Conservation (phyloP, 2,329 filamentous ascomycete species). For the Neofusicoccum umdonicola region DNA sequence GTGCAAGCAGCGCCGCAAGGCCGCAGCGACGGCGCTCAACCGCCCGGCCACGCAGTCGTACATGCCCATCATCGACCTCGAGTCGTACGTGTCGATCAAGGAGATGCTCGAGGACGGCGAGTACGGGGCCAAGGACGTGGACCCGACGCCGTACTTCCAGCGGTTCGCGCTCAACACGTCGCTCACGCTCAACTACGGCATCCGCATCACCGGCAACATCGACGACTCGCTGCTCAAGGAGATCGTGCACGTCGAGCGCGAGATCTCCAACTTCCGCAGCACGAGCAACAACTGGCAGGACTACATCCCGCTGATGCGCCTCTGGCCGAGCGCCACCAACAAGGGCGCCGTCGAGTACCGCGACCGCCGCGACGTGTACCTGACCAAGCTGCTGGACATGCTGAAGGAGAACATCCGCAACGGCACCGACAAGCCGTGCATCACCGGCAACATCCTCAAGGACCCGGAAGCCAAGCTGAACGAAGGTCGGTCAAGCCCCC, state of each 20-base stretch:
- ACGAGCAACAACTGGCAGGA: constrained; percentile 85
- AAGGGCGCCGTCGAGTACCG: constrained; percentile 63
- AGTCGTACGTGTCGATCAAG: constrained; percentile 68
- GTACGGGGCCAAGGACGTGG: constrained; percentile 61
- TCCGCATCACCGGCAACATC: constrained; percentile 69
- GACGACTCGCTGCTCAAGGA: constrained; percentile 67
- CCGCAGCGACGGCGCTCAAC: constrained; percentile 75
- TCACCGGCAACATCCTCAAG: constrained; percentile 69
- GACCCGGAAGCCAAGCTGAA: constrained; percentile 68
- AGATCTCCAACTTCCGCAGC: constrained; percentile 71
- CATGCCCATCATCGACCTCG: constrained; percentile 79
- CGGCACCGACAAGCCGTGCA: constrained; percentile 66
- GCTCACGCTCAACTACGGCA: constrained; percentile 75
- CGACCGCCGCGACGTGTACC: constrained; percentile 64
- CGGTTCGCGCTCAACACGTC: constrained; percentile 75
- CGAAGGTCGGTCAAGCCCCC: constrained; percentile 47
- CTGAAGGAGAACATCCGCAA: constrained; percentile 61
- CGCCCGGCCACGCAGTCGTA: constrained; percentile 73
- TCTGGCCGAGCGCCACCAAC: constrained; percentile 61
- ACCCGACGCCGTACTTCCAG: constrained; percentile 72
- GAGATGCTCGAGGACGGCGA: constrained; percentile 67
- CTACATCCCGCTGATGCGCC: constrained; percentile 72
- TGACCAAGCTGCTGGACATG: constrained; percentile 58
- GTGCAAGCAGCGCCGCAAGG: constrained; percentile 73
- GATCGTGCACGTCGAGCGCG: constrained; percentile 72